Base-by-base conservation (phyloP, 1,139 yeast species). In the Suhomyces terraborum region DNA sequence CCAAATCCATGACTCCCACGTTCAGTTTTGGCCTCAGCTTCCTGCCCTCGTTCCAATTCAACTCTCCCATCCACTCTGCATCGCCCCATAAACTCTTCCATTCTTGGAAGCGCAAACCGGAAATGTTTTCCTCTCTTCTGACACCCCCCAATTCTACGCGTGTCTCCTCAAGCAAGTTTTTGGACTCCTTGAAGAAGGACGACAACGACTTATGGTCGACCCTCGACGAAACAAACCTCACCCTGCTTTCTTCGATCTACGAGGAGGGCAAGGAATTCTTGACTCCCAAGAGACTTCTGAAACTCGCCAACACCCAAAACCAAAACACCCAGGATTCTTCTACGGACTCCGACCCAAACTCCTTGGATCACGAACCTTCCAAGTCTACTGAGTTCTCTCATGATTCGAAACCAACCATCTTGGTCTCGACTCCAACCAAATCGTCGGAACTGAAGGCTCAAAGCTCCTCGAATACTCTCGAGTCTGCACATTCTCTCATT, bases 41-140 rank as follows among this genome's bases (percentile, higher is more conserved):
- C 46, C 73, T 67, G 73, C 77, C 77, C 4, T 66, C 74, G 6
- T 69, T 71, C 51, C 67, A 62, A 35, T 67, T 71, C 49, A 59
- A 63, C 39, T 64, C 75, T 4, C 75, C 77, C 32, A 52, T 64
- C 23, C 53, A 56, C 39, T 49, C 64, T 4, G 55, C 66, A 10
- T 67, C 75, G n/a, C 75, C 76, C 1, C 70, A 64, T 41, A 52
- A 65, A 37, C 62, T 68, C 42, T 60, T 69, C 44, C 64, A 24
- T 13, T 38, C 35, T 10, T 34, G 29, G 35, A 43, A 30, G 35
- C 42, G 42, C 14, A 43, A 42, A 21, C 38, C 25, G 12, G 46
- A 42, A n/a, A n/a, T 32, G 41, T 35, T 35, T 26, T 33, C 46
- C 22, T 21, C 37, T n/a, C 31, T 42, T 10, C 42, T 51, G 37